Percentiles rank a stretch among this genome's conserved stretches.
These are phyloP conservation scores for Zalaria sp. DNA, from an alignment of 2,329 filamentous ascomycete genomes.

Conservation along the genomic window DNA sequence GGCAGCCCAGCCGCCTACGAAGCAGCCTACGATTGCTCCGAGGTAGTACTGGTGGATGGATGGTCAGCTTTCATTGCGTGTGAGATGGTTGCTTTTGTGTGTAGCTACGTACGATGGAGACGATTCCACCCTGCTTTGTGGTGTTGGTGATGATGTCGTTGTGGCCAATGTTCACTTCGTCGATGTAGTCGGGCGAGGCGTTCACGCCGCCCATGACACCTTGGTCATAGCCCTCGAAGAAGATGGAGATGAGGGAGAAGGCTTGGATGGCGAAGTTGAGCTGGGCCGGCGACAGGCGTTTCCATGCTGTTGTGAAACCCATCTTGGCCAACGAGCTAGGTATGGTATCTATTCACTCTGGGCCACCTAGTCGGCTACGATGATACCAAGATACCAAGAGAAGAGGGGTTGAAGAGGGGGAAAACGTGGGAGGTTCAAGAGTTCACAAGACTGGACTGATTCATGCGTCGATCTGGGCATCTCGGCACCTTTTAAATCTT, in stretches of 20 bases:
- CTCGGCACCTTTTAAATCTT: too few species aligned
- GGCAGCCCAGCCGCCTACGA: constrained; percentile 35
- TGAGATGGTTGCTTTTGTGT: too few species aligned
- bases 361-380: too few species aligned
- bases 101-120: constrained; percentile 22
- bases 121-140: constrained; percentile 37
- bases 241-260: constrained; percentile 20
- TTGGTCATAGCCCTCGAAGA: constrained; percentile 38
- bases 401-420: too few species aligned
- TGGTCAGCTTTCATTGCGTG: too few species aligned
- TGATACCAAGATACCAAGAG: too few species aligned
- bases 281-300: constrained; percentile 25
- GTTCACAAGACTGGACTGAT: too few species aligned
- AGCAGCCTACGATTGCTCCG: constrained; percentile 36
- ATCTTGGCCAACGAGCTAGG: constrained; percentile 9
- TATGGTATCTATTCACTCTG: too few species aligned
- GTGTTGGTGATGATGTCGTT: constrained; percentile 31
- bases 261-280: constrained; percentile 25
- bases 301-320: constrained; percentile 29
- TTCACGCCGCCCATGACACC: constrained; percentile 41
- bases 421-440: too few species aligned
- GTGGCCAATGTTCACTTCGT: constrained; percentile 30
- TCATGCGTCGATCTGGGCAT: too few species aligned
- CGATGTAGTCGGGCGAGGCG: constrained; percentile 25
- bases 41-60: constrained; percentile 28